A percentile compares a stretch with the other conserved stretches of the same genome.
Evolutionary conservation across 805 yeast genomes (phyloP).

Genomic region (Saccharomycopsis sp.): DNA sequence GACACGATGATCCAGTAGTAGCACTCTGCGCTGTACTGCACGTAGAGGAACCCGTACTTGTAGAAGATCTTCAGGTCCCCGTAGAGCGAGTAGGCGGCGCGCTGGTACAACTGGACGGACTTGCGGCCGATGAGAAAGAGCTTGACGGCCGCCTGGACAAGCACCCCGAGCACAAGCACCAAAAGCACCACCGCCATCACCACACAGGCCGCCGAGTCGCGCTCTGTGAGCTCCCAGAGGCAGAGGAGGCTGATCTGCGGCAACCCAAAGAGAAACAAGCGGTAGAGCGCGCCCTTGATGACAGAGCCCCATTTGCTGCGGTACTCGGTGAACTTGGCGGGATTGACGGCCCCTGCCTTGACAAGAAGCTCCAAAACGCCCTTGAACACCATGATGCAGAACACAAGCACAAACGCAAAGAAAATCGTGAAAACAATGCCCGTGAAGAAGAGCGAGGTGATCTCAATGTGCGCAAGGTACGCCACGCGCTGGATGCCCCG

Average conservation of each 20-base stretch:
- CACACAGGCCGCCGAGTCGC: conserved; percentile 77
- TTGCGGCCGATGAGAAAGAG: conserved; percentile 70
- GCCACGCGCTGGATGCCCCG: conserved; percentile 93
- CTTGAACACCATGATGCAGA: conserved; percentile 55
- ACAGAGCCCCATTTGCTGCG: conserved; percentile 79
- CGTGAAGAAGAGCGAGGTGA: conserved; percentile 80
- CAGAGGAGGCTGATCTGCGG: conserved; percentile 80
- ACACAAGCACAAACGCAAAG: conserved; percentile 56
- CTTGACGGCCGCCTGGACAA: conserved; percentile 65
- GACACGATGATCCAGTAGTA: conserved; percentile 75
- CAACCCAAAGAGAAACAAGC: conserved; percentile 76
- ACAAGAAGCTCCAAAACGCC: conserved; percentile 59
- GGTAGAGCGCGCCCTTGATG: conserved; percentile 81
- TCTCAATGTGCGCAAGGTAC: conserved; percentile 74
- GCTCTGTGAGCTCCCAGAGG: conserved; percentile 81
- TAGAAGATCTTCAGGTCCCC: conserved; percentile 78
- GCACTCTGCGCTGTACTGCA: conserved; percentile 80
- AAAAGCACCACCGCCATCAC: conserved; percentile 74
- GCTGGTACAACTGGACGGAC: conserved; percentile 67
- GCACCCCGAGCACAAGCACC: conserved; percentile 46
- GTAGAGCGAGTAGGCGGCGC: conserved; percentile 85
- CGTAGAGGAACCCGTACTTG: conserved; percentile 87
- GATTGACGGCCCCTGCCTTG: conserved; percentile 48
- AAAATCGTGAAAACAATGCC: conserved; percentile 79
- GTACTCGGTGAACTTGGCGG: conserved; percentile 63